Percentiles rank a stretch among this genome's conserved stretches.
Conservation (phyloP, 2,329 filamentous ascomycete genomes). For the Colletotrichum siamense region DNA sequence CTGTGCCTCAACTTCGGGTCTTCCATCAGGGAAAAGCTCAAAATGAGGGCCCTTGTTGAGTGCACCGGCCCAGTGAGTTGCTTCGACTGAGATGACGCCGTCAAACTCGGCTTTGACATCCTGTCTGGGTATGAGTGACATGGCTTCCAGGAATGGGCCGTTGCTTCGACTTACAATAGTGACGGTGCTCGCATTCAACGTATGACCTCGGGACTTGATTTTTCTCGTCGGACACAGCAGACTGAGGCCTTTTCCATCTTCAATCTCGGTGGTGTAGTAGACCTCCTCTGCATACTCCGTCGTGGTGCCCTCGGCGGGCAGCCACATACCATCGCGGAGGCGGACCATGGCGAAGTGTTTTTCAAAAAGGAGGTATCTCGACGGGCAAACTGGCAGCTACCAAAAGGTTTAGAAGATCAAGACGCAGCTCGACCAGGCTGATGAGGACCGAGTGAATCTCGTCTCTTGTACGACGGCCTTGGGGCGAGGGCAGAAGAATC, state of each 20-base stretch:
- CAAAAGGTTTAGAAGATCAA: not conserved
- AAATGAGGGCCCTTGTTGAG: slow-evolving; percentile 42
- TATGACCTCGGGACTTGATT: slow-evolving; percentile 58
- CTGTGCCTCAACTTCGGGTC: slow-evolving; percentile 31
- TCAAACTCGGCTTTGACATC: slow-evolving; percentile 42
- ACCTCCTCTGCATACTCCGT: slow-evolving; percentile 72
- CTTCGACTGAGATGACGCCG: slow-evolving; percentile 44
- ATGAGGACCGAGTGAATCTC: slow-evolving; percentile 6
- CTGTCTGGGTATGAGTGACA: slow-evolving; percentile 10
- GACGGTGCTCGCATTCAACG: slow-evolving; percentile 60
- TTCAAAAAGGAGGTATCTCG: not conserved
- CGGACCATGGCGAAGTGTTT: slow-evolving; percentile 30
- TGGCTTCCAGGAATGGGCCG: not conserved
- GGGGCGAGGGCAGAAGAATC: not conserved
- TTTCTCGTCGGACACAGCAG: slow-evolving; percentile 62
- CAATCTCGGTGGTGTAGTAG: slow-evolving; percentile 50
- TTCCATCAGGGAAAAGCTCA: slow-evolving; percentile 42
- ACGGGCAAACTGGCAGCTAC: not conserved
- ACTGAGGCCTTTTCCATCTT: slow-evolving; percentile 51
- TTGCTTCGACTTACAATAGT: slow-evolving; percentile 33
- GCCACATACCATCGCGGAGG: slow-evolving; percentile 60
- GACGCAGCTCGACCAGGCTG: not conserved
- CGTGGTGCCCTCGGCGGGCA: slow-evolving; percentile 63
- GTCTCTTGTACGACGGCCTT: slow-evolving; percentile 17
- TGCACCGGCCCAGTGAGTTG: slow-evolving; percentile 44